Percentiles rank a stretch among this genome's conserved stretches.
Evolutionary conservation across 495 filamentous ascomycete genomes (phyloP).

Genomic region (Xylaria longipes): DNA sequence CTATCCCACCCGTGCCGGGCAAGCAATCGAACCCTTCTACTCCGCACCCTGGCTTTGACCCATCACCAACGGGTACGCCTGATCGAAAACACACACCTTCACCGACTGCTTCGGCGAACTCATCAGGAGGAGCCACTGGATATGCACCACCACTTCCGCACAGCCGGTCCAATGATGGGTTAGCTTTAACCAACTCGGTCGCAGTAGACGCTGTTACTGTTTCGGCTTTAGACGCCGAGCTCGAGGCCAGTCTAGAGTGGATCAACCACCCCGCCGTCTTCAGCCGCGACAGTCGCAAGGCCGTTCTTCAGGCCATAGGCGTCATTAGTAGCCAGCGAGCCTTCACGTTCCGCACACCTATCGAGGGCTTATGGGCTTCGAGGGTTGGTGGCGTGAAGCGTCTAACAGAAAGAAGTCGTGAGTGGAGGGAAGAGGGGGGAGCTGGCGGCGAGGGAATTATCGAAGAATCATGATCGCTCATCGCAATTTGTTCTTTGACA

Average conservation of each 20-base stretch:
- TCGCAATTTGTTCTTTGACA: slow-evolving; percentile 4
- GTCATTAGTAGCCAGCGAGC: slow-evolving; percentile 94
- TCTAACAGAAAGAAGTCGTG: slow-evolving; percentile 77
- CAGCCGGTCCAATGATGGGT: slow-evolving; percentile 52
- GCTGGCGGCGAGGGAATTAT: slow-evolving; percentile 80
- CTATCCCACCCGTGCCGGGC: slow-evolving; percentile 45
- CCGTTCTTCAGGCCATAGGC: slow-evolving; percentile 94
- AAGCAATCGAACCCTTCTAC: slow-evolving; percentile 56
- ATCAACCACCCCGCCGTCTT: slow-evolving; percentile 98
- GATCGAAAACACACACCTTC: slow-evolving; percentile 58
- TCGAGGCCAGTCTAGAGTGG: slow-evolving; percentile 96
- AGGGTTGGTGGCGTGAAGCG: slow-evolving; percentile 78
- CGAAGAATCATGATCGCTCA: slow-evolving; percentile 67
- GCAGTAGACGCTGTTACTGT: slow-evolving; percentile 82
- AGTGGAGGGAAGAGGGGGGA: slow-evolving; percentile 76
- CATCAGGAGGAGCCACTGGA: slow-evolving; percentile 38
- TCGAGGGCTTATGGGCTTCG: slow-evolving; percentile 84
- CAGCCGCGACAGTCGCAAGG: slow-evolving; percentile 91
- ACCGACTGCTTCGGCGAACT: slow-evolving; percentile 55
- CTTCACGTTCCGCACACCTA: slow-evolving; percentile 88
- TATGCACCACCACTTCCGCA: slow-evolving; percentile 40
- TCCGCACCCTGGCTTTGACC: slow-evolving; percentile 53
- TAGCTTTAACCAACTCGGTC: slow-evolving; percentile 62
- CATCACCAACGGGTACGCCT: slow-evolving; percentile 53
- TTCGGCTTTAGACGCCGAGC: slow-evolving; percentile 85